Evolutionary conservation across 495 filamentous ascomycete species (phyloP), one percentile per base, ranked within the genome.

Genomic region (Podospora pseudopauciseta): DNA sequence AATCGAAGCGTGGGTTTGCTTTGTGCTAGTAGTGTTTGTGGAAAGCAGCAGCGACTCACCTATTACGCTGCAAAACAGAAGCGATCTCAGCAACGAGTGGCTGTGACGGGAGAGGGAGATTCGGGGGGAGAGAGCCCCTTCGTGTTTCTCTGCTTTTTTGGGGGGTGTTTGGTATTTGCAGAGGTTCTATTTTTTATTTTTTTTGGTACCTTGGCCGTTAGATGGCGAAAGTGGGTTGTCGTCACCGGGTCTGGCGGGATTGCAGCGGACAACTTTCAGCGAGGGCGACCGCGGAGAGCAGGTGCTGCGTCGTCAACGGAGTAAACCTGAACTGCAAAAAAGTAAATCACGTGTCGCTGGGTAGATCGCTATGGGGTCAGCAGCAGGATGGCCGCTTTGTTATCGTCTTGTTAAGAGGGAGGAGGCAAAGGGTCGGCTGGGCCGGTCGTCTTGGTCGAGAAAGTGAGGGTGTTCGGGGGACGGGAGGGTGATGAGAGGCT

Each of bases 31-130:
- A 7, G 58, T 23, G 58, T 23, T 19, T 60, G 26, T 28, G 27
- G 4, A 30, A 13, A 49, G 39, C 7, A 49, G 39, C 39, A 49
- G 39, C 39, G 59, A 61, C 59, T 26, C 7, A 49, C 61, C 28
- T 63, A 63, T 32, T 32, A 32, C 30, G 30, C 61, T 20, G 13
- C 26, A 27, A 44, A 57, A 68, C 71, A 76, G 71, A 75, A 78
- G 74, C 67, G 73, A 77, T 77, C 75, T 71, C 74, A 71, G 71
- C 72, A 73, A 75, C 63, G 65, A 70, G 65, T 70, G 75, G 67
- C 63, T 69, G 68, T 65, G 63, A 60, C 23, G 32, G 32, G 56
- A 63, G 34, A 28, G 64, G 64, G 61, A 56, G 65, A 65, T 60
- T 53, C 23, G 23, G 64, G 60, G 67, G 74, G 66, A 60, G 59